Base-by-base conservation (phyloP, 2,329 filamentous ascomycete species). In the Penicillium sp. region DNA sequence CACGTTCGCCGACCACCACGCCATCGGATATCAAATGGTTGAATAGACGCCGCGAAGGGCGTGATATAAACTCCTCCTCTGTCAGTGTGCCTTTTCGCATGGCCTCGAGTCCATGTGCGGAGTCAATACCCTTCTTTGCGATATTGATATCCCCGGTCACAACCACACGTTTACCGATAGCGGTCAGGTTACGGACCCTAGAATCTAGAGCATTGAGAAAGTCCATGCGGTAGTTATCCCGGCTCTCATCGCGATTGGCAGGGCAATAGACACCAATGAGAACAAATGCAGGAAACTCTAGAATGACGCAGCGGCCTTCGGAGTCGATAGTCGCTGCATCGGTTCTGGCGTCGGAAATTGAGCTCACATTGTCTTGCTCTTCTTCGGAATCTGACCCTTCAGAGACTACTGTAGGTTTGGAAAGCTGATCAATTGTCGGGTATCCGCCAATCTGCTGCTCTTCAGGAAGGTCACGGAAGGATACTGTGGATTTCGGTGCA, bases 211-310 rank as follows among this genome's bases (percentile, higher is more conserved):
- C 84, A 55, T 84, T 81, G 34, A 95, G 77, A 64, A 95, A 99
- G 18, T 80, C 84, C 46, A 87, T 76, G 12, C 92, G 85, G 63
- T 95, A 99, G 55, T 87, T 83, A 59, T 91, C 86, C 22, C 93
- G 81, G 3, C 82, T 81, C 53, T 93, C 89, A 61, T 95, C 91
- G 50, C 90, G 84, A 61, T 87, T 90, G 18, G 92, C 93, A 10
- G 93, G 93, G 60, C 88, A 89, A 71, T 99, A 97, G 2, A 95
- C 86, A 3, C 92, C 93, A 42, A 99, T 81, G 13, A 99, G 79
- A 4, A 99, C 89, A 66, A 99, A 97, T 3, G 89, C 91, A 0
- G 90, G 89, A 59, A 99, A 97, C 65, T 97, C 93, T 3, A 99
- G 77, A 36, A 95, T 78, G 7, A 97, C 83, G 60, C 90, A 95